phyloP scores from a whole-genome alignment of 176 grass and related monocot genomes.

The Triticum urartu region DNA sequence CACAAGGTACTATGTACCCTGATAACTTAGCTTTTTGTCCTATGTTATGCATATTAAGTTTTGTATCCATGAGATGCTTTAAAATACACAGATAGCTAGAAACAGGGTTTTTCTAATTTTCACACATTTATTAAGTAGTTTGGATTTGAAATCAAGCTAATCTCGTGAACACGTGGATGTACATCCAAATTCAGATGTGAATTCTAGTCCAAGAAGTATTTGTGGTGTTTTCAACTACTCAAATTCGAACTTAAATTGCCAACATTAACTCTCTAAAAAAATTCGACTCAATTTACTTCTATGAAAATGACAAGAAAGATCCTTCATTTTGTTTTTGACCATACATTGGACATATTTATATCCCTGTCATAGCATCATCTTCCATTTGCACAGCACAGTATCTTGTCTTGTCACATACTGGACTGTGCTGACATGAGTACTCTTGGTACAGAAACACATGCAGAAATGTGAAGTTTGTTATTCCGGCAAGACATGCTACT shows the following conservation, averaged over 20 bases:
- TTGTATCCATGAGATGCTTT: not conserved
- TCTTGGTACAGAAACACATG: constrained; percentile 78
- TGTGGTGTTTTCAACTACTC: not conserved
- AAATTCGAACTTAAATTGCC: not conserved
- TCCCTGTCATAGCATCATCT: not conserved
- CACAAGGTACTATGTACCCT: constrained; percentile 54
- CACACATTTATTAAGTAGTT: not conserved
- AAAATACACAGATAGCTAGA: not conserved
- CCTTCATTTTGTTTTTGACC: not conserved
- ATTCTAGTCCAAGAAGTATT: not conserved
- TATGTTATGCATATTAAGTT: not conserved
- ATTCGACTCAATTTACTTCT: not conserved
- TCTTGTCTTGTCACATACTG: constrained; percentile 20
- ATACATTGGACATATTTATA: constrained; percentile 5
- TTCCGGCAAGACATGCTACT: constrained; percentile 89
- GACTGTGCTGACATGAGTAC: constrained; percentile 34
- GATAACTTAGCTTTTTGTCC: not conserved
- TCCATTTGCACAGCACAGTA: not conserved
- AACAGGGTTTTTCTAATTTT: not conserved
- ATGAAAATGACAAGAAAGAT: not conserved
- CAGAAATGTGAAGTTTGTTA: constrained; percentile 82
- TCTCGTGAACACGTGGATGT: not conserved
- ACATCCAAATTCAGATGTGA: not conserved
- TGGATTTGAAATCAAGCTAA: not conserved
- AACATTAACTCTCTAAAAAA: not conserved